Conservation (phyloP, 805 yeast species). For the Zygoascus tannicola region DNA sequence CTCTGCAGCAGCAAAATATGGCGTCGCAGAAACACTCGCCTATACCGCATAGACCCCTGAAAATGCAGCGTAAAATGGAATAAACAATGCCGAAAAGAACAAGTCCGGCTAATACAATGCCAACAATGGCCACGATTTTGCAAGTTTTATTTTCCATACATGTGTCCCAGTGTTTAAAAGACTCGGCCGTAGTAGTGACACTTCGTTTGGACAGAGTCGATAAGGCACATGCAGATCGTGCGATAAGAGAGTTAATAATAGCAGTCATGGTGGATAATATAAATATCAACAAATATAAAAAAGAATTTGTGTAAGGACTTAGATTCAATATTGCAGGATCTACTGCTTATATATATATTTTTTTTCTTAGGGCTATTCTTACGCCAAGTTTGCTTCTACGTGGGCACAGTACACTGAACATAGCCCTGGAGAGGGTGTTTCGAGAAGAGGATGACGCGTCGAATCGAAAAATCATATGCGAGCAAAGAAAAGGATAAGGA, state of each 20-base stretch:
- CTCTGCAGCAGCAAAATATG: constrained; percentile 25
- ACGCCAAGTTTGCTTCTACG: too few species aligned
- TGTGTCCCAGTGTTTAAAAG: constrained; percentile 62
- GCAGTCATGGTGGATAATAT: too few species aligned
- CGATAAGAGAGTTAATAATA: not conserved
- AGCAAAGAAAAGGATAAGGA: too few species aligned
- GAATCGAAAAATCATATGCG: too few species aligned
- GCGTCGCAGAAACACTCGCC: constrained; percentile 46
- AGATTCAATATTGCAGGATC: too few species aligned
- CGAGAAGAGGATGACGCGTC: too few species aligned
- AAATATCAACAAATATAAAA: too few species aligned
- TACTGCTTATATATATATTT: too few species aligned
- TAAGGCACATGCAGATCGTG: not conserved
- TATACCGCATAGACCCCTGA: constrained; percentile 48
- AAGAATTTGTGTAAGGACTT: too few species aligned
- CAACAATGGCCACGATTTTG: constrained; percentile 67
- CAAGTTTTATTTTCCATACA: constrained; percentile 74
- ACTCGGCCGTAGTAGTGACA: constrained; percentile 3
- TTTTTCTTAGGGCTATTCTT: too few species aligned
- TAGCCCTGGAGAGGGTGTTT: too few species aligned
- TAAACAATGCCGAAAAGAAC: constrained; percentile 33
- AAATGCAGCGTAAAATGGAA: constrained; percentile 45
- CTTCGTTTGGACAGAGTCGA: not conserved
- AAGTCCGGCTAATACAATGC: constrained; percentile 50
- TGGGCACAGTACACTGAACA: too few species aligned